Percentiles rank a stretch among this genome's conserved stretches.
Evolutionary conservation across 2,329 filamentous ascomycete species (phyloP).

Genomic region (Tolypocladium tropicale): DNA sequence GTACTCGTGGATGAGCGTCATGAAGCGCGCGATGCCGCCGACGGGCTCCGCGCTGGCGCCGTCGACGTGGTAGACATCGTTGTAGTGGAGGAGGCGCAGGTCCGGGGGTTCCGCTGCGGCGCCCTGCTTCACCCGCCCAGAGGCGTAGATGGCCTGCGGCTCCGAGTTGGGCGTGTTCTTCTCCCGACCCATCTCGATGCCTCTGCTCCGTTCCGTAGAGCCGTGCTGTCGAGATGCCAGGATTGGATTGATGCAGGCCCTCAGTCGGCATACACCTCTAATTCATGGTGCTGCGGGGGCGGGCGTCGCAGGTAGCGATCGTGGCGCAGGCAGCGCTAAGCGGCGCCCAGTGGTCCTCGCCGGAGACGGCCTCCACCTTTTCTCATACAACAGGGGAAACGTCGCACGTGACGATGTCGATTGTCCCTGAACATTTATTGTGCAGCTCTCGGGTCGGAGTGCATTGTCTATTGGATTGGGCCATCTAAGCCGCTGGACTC

Average conservation of each 20-base stretch:
- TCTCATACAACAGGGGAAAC: not conserved
- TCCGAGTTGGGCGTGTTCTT: slow-evolving; percentile 6
- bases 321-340: not conserved
- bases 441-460: not conserved
- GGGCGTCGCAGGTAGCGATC: not conserved
- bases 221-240: not conserved
- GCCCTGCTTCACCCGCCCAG: slow-evolving; percentile 6
- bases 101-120: slow-evolving; percentile 37
- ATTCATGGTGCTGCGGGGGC: not conserved
- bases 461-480: not conserved
- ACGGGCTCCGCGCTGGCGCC: slow-evolving; percentile 65
- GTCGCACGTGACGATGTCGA: not conserved
- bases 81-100: slow-evolving; percentile 79
- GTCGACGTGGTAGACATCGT: slow-evolving; percentile 90
- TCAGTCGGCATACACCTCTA: not conserved
- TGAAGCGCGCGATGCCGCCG: slow-evolving; percentile 72
- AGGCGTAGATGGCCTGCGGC: slow-evolving; percentile 14
- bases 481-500: not conserved
- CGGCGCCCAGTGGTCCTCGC: not conserved
- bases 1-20: slow-evolving; percentile 69
- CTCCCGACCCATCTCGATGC: not conserved
- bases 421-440: not conserved
- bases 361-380: not conserved
- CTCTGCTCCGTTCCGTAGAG: not conserved
- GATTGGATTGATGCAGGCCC: not conserved